Conservation (phyloP, 805 yeast species). For the Candida fluviatilis region DNA sequence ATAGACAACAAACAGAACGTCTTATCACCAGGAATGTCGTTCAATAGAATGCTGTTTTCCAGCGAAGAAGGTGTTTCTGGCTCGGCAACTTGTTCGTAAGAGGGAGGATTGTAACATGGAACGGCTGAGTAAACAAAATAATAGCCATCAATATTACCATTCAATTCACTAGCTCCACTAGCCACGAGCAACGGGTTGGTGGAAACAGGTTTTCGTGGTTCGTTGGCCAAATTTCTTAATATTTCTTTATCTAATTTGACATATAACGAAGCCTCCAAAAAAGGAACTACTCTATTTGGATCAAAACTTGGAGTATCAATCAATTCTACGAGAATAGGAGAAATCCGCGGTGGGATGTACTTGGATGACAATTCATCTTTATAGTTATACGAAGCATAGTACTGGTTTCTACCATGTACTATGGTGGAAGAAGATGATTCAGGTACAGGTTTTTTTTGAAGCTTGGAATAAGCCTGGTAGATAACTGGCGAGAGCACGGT, state of each 20-base stretch:
- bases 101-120: constrained; percentile 60
- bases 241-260: constrained; percentile 56
- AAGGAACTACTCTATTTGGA: constrained; percentile 66
- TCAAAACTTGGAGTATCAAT: constrained; percentile 74
- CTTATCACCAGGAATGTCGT: constrained; percentile 14
- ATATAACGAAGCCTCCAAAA: constrained; percentile 67
- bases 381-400: constrained; percentile 15
- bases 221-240: constrained; percentile 57
- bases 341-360: constrained; percentile 43
- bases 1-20: constrained; percentile 38
- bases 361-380: constrained; percentile 5
- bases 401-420: constrained; percentile 14
- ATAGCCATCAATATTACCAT: constrained; percentile 75
- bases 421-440: constrained; percentile 4
- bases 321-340: constrained; percentile 63
- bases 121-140: constrained; percentile 65
- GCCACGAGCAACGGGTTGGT: constrained; percentile 71
- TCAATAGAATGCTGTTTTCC: constrained; percentile 6
- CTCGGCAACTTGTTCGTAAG: constrained; percentile 36
- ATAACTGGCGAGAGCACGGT: constrained; percentile 28
- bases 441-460: constrained; percentile 3
- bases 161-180: constrained; percentile 73
- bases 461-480: constrained; percentile 16
- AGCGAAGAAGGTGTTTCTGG: background rate
- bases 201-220: constrained; percentile 56